Percentiles rank a stretch among this genome's conserved stretches.
phyloP scores from a whole-genome alignment of 2,329 filamentous ascomycete genomes.

The Plectosphaerella cucumerina region DNA sequence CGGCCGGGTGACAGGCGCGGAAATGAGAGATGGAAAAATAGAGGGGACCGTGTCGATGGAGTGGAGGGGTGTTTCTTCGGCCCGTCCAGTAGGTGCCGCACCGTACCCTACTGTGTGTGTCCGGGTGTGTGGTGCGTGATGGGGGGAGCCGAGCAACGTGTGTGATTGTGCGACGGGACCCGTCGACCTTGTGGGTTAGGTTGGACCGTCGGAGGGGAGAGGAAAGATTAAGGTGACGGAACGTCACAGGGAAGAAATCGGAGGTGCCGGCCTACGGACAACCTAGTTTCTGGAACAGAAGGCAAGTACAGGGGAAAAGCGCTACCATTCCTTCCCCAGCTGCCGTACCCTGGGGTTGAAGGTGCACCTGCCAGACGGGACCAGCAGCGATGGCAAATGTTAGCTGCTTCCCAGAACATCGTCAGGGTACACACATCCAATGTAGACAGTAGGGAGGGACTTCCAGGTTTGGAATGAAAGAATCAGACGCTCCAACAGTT shows the following conservation, averaged over 20 bases:
- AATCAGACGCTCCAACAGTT: no score
- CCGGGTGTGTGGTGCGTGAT: background rate
- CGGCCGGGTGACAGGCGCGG: background rate
- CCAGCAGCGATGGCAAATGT: no score
- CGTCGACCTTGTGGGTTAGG: background rate
- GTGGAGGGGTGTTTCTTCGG: background rate
- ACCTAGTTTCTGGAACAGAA: no score
- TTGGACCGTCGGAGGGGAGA: background rate
- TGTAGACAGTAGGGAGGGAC: no score
- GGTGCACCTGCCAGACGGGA: no score
- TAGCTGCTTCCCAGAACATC: no score
- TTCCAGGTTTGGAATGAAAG: no score
- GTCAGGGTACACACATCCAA: no score
- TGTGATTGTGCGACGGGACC: background rate
- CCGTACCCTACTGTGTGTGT: background rate
- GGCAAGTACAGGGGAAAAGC: no score
- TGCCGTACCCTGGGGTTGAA: no score
- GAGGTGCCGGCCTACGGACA: background rate
- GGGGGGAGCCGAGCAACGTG: background rate
- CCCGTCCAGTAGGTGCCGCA: no score
- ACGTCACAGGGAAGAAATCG: background rate
- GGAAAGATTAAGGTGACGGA: background rate
- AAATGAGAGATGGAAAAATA: background rate
- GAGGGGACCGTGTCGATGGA: background rate
- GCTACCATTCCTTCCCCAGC: no score